These are phyloP conservation scores for Copromyces sp. DNA, from an alignment of 495 filamentous ascomycete genomes.

Conservation along the genomic window DNA sequence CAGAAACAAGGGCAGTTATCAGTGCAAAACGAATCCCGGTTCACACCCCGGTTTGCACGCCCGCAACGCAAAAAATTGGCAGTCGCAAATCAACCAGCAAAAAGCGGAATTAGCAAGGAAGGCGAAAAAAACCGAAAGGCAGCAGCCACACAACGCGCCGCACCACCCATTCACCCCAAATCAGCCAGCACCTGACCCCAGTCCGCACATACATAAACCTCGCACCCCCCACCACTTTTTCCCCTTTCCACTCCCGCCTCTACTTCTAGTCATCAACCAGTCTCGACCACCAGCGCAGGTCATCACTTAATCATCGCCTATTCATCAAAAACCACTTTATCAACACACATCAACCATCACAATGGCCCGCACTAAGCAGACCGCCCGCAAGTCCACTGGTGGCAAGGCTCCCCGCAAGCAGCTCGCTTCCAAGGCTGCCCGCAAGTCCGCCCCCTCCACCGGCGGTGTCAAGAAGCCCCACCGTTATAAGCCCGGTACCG, in stretches of 20 bases:
- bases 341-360: conserved; percentile 41
- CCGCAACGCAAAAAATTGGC: conserved; percentile 22
- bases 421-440: conserved; percentile 52
- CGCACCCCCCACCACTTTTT: conserved; percentile 38
- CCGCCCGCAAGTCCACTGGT: conserved; percentile 99
- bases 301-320: conserved; percentile 29
- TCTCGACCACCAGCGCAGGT: conserved; percentile 21
- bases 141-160: neutral
- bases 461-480: conserved; percentile 99
- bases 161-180: conserved; percentile 20
- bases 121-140: neutral
- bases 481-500: conserved; percentile 99
- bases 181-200: conserved; percentile 33
- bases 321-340: conserved; percentile 29
- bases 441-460: conserved; percentile 48
- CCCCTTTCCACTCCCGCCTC: conserved; percentile 37
- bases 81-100: conserved; percentile 18
- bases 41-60: conserved; percentile 6
- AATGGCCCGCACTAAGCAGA: conserved; percentile 99
- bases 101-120: neutral
- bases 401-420: conserved; percentile 99
- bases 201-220: conserved; percentile 34
- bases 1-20: conserved; percentile 18
- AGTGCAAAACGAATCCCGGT: conserved; percentile 26
- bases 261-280: conserved; percentile 12